A percentile compares a stretch with the other conserved stretches of the same genome.
Evolutionary conservation across 1,139 yeast species (phyloP).

Genomic region (Debaryomycetaceae sp.): DNA sequence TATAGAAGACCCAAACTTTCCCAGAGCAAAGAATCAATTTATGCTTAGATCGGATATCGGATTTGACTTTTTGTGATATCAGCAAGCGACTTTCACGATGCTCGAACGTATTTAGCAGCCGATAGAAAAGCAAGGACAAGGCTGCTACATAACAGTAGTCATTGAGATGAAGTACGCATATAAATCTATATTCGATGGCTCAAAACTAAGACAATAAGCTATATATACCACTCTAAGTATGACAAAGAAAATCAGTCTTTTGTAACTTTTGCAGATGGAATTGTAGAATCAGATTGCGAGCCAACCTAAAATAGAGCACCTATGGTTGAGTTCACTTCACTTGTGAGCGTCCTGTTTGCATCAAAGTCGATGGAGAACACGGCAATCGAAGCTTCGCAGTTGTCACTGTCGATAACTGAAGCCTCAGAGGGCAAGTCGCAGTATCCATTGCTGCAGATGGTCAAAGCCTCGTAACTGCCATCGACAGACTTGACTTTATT

Average conservation of each 20-base stretch:
- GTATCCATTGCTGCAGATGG: slow-evolving; percentile 30
- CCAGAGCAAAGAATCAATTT: no score
- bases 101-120: no score
- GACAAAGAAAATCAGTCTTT: no score
- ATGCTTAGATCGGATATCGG: not conserved
- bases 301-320: not conserved
- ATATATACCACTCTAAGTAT: no score
- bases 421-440: slow-evolving; percentile 37
- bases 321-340: not conserved
- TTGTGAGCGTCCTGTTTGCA: slow-evolving; percentile 18
- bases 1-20: no score
- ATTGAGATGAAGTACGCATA: no score
- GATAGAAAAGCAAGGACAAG: no score
- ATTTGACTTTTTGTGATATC: not conserved
- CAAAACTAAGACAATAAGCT: no score
- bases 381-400: slow-evolving; percentile 35
- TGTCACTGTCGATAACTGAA: slow-evolving; percentile 15
- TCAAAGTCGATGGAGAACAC: slow-evolving; percentile 42
- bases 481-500: slow-evolving; percentile 5
- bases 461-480: slow-evolving; percentile 16
- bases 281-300: no score
- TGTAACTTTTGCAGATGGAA: no score
- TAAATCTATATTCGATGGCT: no score
- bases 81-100: not conserved
- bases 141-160: no score